Percentiles rank a stretch among this genome's conserved stretches.
phyloP scores from a whole-genome alignment of 495 filamentous ascomycete genomes.

The Xylaria scruposa region DNA sequence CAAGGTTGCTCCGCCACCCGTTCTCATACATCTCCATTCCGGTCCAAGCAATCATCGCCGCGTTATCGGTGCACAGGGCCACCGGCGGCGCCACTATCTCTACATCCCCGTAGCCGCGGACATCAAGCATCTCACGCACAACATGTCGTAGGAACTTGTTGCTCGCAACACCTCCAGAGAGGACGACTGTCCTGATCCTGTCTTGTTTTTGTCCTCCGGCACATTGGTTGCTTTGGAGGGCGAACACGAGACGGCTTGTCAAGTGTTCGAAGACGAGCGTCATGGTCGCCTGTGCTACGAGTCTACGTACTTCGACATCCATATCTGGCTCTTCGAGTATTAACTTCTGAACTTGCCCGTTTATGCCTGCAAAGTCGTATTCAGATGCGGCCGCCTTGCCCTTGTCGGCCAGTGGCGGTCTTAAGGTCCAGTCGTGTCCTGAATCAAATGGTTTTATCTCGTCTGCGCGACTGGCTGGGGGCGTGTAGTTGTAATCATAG shows the following conservation, averaged over 20 bases:
- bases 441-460: slow-evolving; percentile 50
- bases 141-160: slow-evolving; percentile 79
- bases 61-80: slow-evolving; percentile 88
- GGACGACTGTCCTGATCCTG: slow-evolving; percentile 68
- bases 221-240: slow-evolving; percentile 47
- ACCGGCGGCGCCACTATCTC: slow-evolving; percentile 74
- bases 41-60: slow-evolving; percentile 98
- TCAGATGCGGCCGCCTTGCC: slow-evolving; percentile 10
- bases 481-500: slow-evolving; percentile 59
- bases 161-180: slow-evolving; percentile 88
- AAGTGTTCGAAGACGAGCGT: slow-evolving; percentile 88
- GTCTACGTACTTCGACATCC: slow-evolving; percentile 58
- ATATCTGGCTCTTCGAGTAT: slow-evolving; percentile 39
- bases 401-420: slow-evolving; percentile 39
- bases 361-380: slow-evolving; percentile 50
- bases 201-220: not conserved
- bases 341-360: slow-evolving; percentile 39
- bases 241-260: slow-evolving; percentile 71
- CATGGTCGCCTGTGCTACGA: slow-evolving; percentile 75
- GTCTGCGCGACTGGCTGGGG: slow-evolving; percentile 60
- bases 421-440: slow-evolving; percentile 40
- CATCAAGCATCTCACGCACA: slow-evolving; percentile 66
- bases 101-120: slow-evolving; percentile 67
- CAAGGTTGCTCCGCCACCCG: slow-evolving; percentile 70
- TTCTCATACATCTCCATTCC: slow-evolving; percentile 89